Evolutionary conservation across 2,329 filamentous ascomycete species (phyloP), one percentile per base, ranked within the genome.

Genomic region (Apiospora saccharicola): DNA sequence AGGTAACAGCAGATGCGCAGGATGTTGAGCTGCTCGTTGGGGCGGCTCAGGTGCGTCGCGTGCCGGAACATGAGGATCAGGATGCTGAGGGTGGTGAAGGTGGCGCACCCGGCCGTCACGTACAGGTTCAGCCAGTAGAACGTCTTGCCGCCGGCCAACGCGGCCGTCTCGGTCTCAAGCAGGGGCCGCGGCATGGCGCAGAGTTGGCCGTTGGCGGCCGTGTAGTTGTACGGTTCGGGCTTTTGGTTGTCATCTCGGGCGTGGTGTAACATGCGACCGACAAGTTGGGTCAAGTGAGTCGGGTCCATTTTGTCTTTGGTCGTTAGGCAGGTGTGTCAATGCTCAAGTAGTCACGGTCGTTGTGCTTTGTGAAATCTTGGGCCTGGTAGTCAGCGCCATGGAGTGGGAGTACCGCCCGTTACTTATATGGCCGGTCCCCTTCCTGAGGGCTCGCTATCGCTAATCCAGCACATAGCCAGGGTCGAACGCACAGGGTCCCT

Each of bases 1-100:
- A 86, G 79, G 26, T 85, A 79, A 16, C 78, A 75, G 69, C 81
- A 81, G 67, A 86, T 83, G 69, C 83, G 79, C 75, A 86, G 81
- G 69, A 86, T 83, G 82, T 85, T 82, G 69, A 82, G 76, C 73
- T 85, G 84, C 73, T 85, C 81, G 67, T 79, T 80, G 4, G 83
- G 83, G 41, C 82, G 82, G 76, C 82, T 84, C 14, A 84, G 76
- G 43, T 82, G 82, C 4, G 79, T 83, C 4, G 81, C 81, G 71
- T 84, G 83, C 44, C 76, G 77, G 19, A 75, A 72, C 76, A 84
- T 82, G 43, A 83, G 72, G 14, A 71, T 46, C 26, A 81, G 75
- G 6, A 80, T 78, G 47, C 78, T 69, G 1, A 83, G 44, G 22
- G 74, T 79, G 0, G 80, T 77, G 16, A 83, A 75, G 12, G 76